phyloP scores from a whole-genome alignment of 2,329 filamentous ascomycete genomes.

The Fusarium anthophilum region DNA sequence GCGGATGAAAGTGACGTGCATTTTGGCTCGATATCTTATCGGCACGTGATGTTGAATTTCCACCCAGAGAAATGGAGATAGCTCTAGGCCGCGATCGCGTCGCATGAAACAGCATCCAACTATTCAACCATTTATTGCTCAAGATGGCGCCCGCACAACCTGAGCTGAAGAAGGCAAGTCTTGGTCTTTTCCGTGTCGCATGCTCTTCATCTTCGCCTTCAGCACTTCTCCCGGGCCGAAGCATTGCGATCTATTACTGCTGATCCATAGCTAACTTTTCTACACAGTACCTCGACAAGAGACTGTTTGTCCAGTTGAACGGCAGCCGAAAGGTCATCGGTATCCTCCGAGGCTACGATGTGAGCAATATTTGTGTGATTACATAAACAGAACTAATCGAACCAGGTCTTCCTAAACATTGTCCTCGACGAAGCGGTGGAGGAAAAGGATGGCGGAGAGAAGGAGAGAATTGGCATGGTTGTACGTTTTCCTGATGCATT shows the following conservation, averaged over 20 bases:
- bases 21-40: slow-evolving; percentile 55
- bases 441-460: slow-evolving; percentile 91
- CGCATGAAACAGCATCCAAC: slow-evolving; percentile 41
- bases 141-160: slow-evolving; percentile 98
- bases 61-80: slow-evolving; percentile 29
- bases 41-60: slow-evolving; percentile 55
- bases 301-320: slow-evolving; percentile 96
- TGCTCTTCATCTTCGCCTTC: too few species aligned
- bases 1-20: slow-evolving; percentile 35
- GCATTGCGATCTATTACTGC: background rate
- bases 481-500: slow-evolving; percentile 61
- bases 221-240: background rate
- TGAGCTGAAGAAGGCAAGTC: slow-evolving; percentile 92
- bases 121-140: slow-evolving; percentile 46
- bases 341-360: slow-evolving; percentile 94
- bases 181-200: background rate
- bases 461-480: slow-evolving; percentile 90
- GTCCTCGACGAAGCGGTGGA: slow-evolving; percentile 97
- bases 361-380: slow-evolving; percentile 55
- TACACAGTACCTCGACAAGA: slow-evolving; percentile 95
- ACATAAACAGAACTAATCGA: slow-evolving; percentile 9
- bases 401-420: slow-evolving; percentile 95
- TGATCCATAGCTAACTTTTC: slow-evolving; percentile 39
- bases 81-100: slow-evolving; percentile 43
- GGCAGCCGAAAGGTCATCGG: slow-evolving; percentile 98